Percentiles rank a stretch among this genome's conserved stretches.
Conservation (phyloP, 495 filamentous ascomycete species). For the Cetradonia linearis region DNA sequence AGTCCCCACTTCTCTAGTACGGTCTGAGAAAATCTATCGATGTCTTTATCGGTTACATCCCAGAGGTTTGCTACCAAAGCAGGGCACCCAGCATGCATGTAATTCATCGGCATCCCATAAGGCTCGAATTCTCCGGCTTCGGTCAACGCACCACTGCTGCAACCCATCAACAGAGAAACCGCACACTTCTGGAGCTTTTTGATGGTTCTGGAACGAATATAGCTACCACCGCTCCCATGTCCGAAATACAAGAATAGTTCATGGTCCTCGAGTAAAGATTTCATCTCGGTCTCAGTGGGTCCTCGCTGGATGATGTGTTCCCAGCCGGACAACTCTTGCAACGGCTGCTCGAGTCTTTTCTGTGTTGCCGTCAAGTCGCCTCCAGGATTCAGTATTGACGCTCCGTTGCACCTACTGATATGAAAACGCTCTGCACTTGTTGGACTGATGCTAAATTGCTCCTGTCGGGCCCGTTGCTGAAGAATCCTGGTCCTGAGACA, state of each 20-base stretch:
- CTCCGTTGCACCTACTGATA: conserved; percentile 50
- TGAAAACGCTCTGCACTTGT: conserved; percentile 34
- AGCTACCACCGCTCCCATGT: conserved; percentile 91
- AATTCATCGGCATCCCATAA: conserved; percentile 79
- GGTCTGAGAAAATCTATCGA: conserved; percentile 74
- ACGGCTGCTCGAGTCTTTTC: conserved; percentile 52
- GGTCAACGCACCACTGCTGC: conserved; percentile 64
- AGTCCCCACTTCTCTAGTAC: conserved; percentile 82
- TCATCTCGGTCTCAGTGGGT: conserved; percentile 71
- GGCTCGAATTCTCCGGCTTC: conserved; percentile 83
- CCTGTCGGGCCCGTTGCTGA: conserved; percentile 36
- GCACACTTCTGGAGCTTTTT: conserved; percentile 66
- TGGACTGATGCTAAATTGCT: conserved; percentile 18
- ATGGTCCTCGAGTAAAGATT: conserved; percentile 44
- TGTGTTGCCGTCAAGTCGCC: conserved; percentile 76
- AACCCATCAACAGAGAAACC: conserved; percentile 85
- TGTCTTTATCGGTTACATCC: conserved; percentile 96
- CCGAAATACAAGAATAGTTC: conserved; percentile 86
- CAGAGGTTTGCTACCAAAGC: conserved; percentile 84
- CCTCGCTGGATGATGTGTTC: conserved; percentile 50
- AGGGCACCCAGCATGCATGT: conserved; percentile 73
- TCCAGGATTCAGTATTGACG: conserved; percentile 81
- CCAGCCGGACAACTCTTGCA: conserved; percentile 52
- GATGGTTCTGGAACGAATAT: conserved; percentile 70
- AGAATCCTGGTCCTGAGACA: conserved; percentile 63